These are phyloP conservation scores for Porphyra umbilicalis DNA, from an alignment of 31 red algal genomes.

Conservation along the genomic window DNA sequence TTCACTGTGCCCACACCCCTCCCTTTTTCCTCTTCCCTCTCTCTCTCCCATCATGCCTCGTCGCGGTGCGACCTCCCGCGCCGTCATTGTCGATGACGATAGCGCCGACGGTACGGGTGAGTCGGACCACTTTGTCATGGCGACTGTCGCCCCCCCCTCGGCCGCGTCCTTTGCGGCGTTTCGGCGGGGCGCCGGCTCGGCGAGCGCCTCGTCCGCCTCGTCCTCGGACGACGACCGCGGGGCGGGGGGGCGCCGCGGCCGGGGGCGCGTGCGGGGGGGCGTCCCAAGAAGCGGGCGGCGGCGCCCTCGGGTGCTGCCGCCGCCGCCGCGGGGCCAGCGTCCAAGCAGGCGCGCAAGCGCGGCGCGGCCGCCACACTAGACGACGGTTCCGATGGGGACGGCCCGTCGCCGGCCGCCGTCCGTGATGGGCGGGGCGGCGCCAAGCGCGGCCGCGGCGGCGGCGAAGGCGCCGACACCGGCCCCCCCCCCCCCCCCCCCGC, in stretches of 20 bases:
- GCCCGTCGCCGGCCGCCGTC: too few relatives aligned
- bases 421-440: too few relatives aligned
- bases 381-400: too few relatives aligned
- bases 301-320: not conserved
- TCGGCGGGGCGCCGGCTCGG: not conserved
- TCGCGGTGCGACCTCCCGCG: not conserved
- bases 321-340: not conserved
- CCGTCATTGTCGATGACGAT: not conserved
- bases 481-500: too few relatives aligned
- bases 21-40: not conserved
- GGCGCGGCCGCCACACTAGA: not conserved
- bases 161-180: not conserved
- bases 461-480: too few relatives aligned
- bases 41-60: not conserved
- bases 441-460: too few relatives aligned
- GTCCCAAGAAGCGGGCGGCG: not conserved
- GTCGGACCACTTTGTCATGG: not conserved
- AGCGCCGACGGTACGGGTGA: not conserved
- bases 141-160: not conserved
- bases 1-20: not conserved
- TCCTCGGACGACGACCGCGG: not conserved
- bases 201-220: not conserved
- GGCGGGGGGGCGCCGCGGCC: not conserved
- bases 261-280: not conserved
- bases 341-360: not conserved